Evolutionary conservation across 441 rosid species (phyloP), one percentile per base, ranked within the genome.

Genomic region (Mallotus repandus): DNA sequence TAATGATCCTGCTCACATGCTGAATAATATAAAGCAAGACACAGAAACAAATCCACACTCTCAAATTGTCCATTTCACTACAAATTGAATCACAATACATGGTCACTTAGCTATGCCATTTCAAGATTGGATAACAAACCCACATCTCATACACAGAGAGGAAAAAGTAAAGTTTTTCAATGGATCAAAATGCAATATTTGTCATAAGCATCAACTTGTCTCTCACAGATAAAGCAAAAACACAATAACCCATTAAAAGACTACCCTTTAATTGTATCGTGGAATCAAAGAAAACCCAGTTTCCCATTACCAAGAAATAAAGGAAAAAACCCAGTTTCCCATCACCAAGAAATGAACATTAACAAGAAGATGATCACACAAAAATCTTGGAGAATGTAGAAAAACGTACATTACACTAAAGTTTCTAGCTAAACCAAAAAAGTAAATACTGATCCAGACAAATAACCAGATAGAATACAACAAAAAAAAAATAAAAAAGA

Each of bases 261-360:
- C 3, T 2, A 35, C 1, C 49, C 57, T 1, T 19, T 48, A 21
- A 32, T 9, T 8, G 46, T 50, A 11, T 45, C 32, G 2, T 22
- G 38, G n/a, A 13, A 9, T 10, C 19, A 16, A 25, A 25, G 32
- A 49, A n/a, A 56, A 66, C 13, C 63, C 29, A 43, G 4, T 0
- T 25, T 25, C 29, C 29, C 29, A 25, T 25, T 25, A 25, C 29
- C 29, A 25, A 25, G 29, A 25, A 25, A 25, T 25, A 0, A 25
- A 25, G 29, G 29, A 25, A 25, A 25, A 25, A 25, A 25, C 29
- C 29, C 29, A 25, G 29, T 22, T 21, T 41, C 29, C 57, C 74
- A 55, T 43, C 55, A 19, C 25, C 57, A 73, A 7, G 66, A 71
- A 61, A 29, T 7, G 67, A 9, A n/a, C 50, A 63, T 52, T 45